Percentiles rank a stretch among this genome's conserved stretches.
Conservation (phyloP, 257 asterid species). For the Knoxia roxburghii region DNA sequence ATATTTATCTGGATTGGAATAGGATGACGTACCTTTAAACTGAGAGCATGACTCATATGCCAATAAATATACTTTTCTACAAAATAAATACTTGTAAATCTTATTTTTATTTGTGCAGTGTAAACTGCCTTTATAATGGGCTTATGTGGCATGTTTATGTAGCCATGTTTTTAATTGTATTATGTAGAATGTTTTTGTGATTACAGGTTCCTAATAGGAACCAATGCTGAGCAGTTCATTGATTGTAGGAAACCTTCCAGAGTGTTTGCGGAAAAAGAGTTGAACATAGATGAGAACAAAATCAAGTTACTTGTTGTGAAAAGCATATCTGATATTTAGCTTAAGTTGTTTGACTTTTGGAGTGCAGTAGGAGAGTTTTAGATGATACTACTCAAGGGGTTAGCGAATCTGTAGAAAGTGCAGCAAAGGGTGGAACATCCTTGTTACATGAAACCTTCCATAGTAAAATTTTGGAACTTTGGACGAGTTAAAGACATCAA, state of each 20-base stretch:
- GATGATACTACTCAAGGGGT: background rate
- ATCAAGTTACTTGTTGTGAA: background rate
- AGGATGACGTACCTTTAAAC: background rate
- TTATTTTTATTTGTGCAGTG: background rate
- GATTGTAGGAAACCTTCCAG: too few species aligned
- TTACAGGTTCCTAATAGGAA: background rate
- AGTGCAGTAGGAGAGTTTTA: background rate
- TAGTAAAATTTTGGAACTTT: background rate
- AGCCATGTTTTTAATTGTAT: background rate
- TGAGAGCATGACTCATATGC: background rate
- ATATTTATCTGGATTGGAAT: background rate
- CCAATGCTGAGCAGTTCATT: background rate
- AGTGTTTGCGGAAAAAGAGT: too few species aligned
- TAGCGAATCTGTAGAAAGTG: background rate
- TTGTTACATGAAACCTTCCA: background rate
- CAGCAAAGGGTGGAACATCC: background rate
- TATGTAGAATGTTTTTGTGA: background rate
- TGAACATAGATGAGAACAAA: too few species aligned
- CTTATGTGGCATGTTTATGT: background rate
- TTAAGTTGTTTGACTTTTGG: background rate
- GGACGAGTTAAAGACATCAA: background rate
- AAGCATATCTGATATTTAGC: background rate
- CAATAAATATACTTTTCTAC: background rate
- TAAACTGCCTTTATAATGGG: background rate
- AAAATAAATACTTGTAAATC: background rate